phyloP scores from a whole-genome alignment of 768 basidiomycete species.

The Suillus luteus region DNA sequence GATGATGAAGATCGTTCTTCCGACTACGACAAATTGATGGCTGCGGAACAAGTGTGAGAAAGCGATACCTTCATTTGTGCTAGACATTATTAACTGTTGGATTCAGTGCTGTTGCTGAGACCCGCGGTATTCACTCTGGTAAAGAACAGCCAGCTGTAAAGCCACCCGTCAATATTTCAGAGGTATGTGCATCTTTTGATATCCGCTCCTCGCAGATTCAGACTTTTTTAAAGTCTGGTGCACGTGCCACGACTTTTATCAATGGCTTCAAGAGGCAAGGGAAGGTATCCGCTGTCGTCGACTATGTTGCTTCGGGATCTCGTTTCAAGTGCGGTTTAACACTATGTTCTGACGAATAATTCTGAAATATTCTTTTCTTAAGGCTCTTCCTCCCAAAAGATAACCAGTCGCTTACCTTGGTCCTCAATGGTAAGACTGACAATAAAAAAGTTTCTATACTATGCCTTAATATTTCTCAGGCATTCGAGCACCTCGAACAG shows the following conservation, averaged over 20 bases:
- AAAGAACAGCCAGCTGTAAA: conserved; percentile 84
- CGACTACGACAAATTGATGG: conserved; percentile 95
- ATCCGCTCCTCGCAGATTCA: not conserved
- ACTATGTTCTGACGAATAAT: not conserved
- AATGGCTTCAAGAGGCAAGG: conserved; percentile 91
- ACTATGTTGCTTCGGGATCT: conserved; percentile 92
- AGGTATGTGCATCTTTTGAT: conserved; percentile 48
- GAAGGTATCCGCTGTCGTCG: conserved; percentile 81
- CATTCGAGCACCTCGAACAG: conserved; percentile 87
- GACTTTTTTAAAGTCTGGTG: conserved; percentile 48
- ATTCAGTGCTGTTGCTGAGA: conserved; percentile 72
- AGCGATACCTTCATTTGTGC: not conserved
- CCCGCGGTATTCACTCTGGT: conserved; percentile 86
- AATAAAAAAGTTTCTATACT: not conserved
- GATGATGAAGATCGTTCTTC: conserved; percentile 96
- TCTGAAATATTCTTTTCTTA: conserved; percentile 12
- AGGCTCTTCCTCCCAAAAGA: conserved; percentile 88
- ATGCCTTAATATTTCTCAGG: conserved; percentile 45
- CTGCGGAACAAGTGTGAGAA: conserved; percentile 87
- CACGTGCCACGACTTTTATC: conserved; percentile 84
- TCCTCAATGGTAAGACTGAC: conserved; percentile 68
- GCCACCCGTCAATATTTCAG: conserved; percentile 88
- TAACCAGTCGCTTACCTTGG: conserved; percentile 90
- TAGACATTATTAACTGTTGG: conserved; percentile 13
- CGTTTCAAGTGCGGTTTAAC: conserved; percentile 77